Percentiles rank a stretch among this genome's conserved stretches.
These are phyloP conservation scores for Ogataea glucozyma DNA, from an alignment of 805 yeast species.

Conservation along the genomic window DNA sequence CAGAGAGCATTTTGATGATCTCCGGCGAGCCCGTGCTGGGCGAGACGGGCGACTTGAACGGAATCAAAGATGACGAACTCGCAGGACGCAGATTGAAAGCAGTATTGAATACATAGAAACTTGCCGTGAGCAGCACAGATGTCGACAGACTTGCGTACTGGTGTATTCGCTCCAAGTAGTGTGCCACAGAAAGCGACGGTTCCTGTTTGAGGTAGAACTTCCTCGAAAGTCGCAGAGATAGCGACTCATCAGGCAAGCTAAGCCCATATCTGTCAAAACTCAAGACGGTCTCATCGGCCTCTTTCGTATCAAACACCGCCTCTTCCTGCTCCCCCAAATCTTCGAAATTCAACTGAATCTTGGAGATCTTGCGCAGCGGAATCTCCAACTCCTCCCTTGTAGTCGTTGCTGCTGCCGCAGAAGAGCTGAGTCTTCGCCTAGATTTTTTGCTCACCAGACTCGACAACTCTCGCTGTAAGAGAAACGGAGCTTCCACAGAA, in stretches of 20 bases:
- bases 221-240: constrained; percentile 22
- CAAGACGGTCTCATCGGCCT: no score
- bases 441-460: background rate
- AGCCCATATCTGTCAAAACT: background rate
- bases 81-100: constrained; percentile 30
- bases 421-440: constrained; percentile 2
- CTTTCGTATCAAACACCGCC: no score
- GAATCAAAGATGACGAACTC: constrained; percentile 15
- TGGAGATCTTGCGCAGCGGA: constrained; percentile 29
- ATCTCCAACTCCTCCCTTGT: constrained; percentile 31
- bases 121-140: constrained; percentile 34
- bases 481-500: constrained; percentile 7
- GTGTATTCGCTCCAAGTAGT: constrained; percentile 36
- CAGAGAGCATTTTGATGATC: constrained; percentile 32
- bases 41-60: constrained; percentile 15
- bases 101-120: constrained; percentile 33
- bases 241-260: background rate
- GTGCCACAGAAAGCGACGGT: constrained; percentile 31
- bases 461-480: constrained; percentile 11
- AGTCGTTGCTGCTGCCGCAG: constrained; percentile 17
- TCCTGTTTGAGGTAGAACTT: constrained; percentile 35
- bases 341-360: constrained; percentile 32
- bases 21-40: no score
- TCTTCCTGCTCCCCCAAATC: constrained; percentile 10
- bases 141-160: constrained; percentile 34